Evolutionary conservation across 192 early-diverging fungal genomes (phyloP).

Genomic region (Spizellomyces sp.): DNA sequence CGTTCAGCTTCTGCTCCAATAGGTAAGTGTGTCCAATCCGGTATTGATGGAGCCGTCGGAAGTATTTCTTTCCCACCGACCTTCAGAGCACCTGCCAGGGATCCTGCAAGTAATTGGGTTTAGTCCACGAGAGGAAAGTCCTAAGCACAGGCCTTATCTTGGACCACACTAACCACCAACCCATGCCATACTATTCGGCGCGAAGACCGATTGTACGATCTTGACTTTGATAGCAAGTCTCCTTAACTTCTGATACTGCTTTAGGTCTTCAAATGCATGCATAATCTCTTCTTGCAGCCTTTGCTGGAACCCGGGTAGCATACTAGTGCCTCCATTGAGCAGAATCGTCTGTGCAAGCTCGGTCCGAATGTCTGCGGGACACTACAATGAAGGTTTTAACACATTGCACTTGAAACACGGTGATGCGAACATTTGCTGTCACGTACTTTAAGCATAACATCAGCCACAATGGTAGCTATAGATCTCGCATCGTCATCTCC

Average conservation of each 20-base stretch:
- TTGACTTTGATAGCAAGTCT: slow-evolving; percentile 23
- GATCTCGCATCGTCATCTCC: slow-evolving; percentile 71
- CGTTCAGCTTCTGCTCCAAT: too few relatives aligned
- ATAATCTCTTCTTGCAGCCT: slow-evolving; percentile 66
- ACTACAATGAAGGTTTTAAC: slow-evolving; percentile 27
- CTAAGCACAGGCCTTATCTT: too few relatives aligned
- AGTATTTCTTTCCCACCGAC: slow-evolving; percentile 49
- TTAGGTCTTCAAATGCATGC: slow-evolving; percentile 47
- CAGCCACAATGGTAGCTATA: slow-evolving; percentile 57
- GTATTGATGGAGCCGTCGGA: too few relatives aligned
- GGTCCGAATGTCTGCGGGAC: slow-evolving; percentile 72
- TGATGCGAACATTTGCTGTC: not conserved
- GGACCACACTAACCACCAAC: slow-evolving; percentile 64
- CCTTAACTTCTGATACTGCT: slow-evolving; percentile 41
- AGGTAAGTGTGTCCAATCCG: too few relatives aligned
- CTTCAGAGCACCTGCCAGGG: slow-evolving; percentile 75
- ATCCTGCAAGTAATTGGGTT: slow-evolving; percentile 13
- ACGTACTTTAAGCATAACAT: slow-evolving; percentile 53
- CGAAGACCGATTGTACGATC: slow-evolving; percentile 56
- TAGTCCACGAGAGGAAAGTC: too few relatives aligned
- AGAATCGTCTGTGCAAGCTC: slow-evolving; percentile 67
- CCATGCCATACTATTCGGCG: slow-evolving; percentile 73
- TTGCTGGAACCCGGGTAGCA: slow-evolving; percentile 70
- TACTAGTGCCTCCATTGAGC: slow-evolving; percentile 75
- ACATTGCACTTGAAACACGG: not conserved